Conservation (phyloP, 1,284 basidiomycete species). For the Apiotrichum gracile region DNA sequence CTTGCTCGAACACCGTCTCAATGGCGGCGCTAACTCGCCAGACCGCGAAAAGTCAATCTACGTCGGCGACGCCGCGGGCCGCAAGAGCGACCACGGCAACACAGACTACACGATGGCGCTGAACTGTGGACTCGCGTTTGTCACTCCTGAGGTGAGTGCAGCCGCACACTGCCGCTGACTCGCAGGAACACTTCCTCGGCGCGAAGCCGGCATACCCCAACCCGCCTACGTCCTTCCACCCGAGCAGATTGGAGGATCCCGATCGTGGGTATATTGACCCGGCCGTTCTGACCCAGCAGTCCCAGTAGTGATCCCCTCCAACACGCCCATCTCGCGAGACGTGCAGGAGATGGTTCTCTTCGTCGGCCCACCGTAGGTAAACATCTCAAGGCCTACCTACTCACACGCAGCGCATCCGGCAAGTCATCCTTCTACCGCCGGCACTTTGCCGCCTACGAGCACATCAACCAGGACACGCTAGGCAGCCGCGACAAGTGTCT, state of each 20-base stretch:
- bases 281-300: constrained; percentile 40
- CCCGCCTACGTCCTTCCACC: constrained; percentile 37
- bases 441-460: constrained; percentile 69
- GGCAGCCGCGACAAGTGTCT: constrained; percentile 66
- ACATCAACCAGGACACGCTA: constrained; percentile 81
- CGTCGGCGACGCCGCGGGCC: constrained; percentile 76
- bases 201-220: constrained; percentile 45
- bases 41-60: constrained; percentile 66
- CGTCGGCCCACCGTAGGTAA: constrained; percentile 65
- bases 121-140: constrained; percentile 66
- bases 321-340: constrained; percentile 56
- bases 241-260: constrained; percentile 2
- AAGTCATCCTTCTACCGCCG: constrained; percentile 73
- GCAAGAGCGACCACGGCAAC: constrained; percentile 59
- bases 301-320: constrained; percentile 58
- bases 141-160: constrained; percentile 57
- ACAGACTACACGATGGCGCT: constrained; percentile 80
- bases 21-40: too few relatives aligned
- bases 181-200: constrained; percentile 61
- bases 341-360: constrained; percentile 65
- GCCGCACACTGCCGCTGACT: neutral
- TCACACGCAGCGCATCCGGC: constrained; percentile 56
- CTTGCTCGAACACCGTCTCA: too few relatives aligned
- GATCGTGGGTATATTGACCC: neutral
- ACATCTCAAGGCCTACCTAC: neutral